Evolutionary conservation across 495 filamentous ascomycete species (phyloP), one percentile per base, ranked within the genome.

Genomic region (Hyaloscypha finlandica): DNA sequence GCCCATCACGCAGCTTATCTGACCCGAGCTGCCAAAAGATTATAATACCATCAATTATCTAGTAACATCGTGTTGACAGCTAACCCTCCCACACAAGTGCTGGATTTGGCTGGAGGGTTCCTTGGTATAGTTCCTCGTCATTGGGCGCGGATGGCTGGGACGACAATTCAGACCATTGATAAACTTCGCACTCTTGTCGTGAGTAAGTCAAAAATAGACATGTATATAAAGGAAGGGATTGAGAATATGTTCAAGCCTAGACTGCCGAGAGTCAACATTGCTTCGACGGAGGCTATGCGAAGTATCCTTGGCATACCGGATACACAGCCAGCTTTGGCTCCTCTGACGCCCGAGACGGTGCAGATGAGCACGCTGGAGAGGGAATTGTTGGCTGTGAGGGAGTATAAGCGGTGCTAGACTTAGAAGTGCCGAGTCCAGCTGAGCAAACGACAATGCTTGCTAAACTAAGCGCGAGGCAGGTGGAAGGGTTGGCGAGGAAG

Each of bases 61-160:
- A 25, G 1, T 33, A 80, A 78, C 59, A 70, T 75, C 31, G 68
- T 69, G 9, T 68, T 74, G 20, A 53, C 68, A n/a, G 71, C 58
- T 54, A 76, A 66, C 53, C 77, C 77, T 8, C 77, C 77, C 9
- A 70, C 77, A 22, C 74, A 79, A 62, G 72, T 77, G 16, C 74
- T 79, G 25, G 73, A 78, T 25, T 70, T 68, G 16, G 77, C 76
- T 12, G 76, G 77, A 3, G 75, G 75, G 0, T 65, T 78, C 2
- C 52, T 79, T 2, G 64, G 66, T 12, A 72, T 74, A 11, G 74
- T 79, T 8, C 77, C 77, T 0, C 69, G 77, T 29, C 68, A 77
- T 1, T 78, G 75, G 58, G 74, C 76, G 0, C 70, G 65, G 37
- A 74, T 77, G 68, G 64, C 77, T 14, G 76, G 75, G 1, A 67